Evolutionary conservation across 352 stramenopile genomes (phyloP), one percentile per base, ranked within the genome.

Genomic region (Plasmopara viticola): DNA sequence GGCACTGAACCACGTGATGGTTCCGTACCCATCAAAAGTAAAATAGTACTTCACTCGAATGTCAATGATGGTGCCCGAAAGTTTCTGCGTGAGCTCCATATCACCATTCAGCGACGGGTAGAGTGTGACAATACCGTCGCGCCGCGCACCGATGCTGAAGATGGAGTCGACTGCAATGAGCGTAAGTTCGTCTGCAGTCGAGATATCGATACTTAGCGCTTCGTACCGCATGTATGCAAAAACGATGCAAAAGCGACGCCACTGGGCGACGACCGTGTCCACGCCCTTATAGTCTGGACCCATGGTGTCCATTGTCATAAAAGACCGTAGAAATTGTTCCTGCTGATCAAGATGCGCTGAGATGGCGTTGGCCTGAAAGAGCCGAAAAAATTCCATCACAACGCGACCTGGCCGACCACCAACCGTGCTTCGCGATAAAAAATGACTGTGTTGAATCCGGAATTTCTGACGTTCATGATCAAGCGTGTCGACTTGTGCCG

Each of bases 201-300:
- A 56, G 18, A 86, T 54, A 29, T 72, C 56, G 8, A 75, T 60
- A 45, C 49, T 10, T n/a, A 55, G 35, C 5, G 62, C 35, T 0
- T 68, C 20, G 58, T 75, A 82, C 42, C 67, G 53, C 42, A 64
- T 77, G 44, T 56, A 68, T 5, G 56, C 52, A 48, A 86, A 88
- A 51, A 79, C 70, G 7, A 41, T 39, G 34, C 64, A 66, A 64
- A 79, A 86, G 14, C 64, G 60, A 6, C 58, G 64, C 72, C 71
- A 88, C 44, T 86, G 78, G 4, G 70, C 52, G 18, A 84, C 48
- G 13, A 88, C 9, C 2, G 57, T 63, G 38, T 82, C 72, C n/a
- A 84, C 51, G 15, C 72, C 74, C 9, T 70, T 33, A 55, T 80
- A 86, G 51, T 85, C 74, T 0, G 74, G 74, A 0, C 74, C 78